Base-by-base conservation (phyloP, 257 asterid genomes). In the Datura wrightii region DNA sequence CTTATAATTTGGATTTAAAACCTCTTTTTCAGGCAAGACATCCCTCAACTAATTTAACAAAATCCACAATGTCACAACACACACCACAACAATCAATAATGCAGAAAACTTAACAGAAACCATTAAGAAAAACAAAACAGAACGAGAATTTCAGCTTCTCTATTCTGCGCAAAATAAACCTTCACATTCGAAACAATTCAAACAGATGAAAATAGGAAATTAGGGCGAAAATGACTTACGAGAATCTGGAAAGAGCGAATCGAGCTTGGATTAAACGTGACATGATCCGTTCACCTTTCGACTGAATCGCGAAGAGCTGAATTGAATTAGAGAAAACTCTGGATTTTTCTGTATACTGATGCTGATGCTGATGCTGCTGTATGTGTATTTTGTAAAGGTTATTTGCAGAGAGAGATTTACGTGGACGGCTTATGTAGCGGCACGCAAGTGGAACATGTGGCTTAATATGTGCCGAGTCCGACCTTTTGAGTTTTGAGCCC, bases 241-340 rank as follows among this genome's bases (percentile, higher is more conserved):
- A 88, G 85, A 88, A 84, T 87, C 92, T 90, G 88, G 89, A 88
- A 85, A 87, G 82, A 16, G 86, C 86, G 81, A 83, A 82, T 88
- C 89, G 91, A 50, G 95, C 89, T 41, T 83, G 90, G 85, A 95
- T 87, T 85, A 94, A 89, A 83, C 98, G 97, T 85, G 94, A 89
- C 97, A 93, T 93, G 85, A 46, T 86, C 78, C 82, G 62, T 76
- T 71, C 39, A 16, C 42, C 63, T 11, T 7, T 59, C 5, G 5
- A 8, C 2, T 44, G 10, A 39, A 36, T 37, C 19, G 60, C 1
- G 1, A 3, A 31, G 18, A 48, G 48, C 66, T 78, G 42, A 44
- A 46, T 62, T 39, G 52, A 85, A 79, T 79, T 2, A 18, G 63
- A 14, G 85, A 83, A 84, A 80, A 8, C 18, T 79, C 9, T 37